These are phyloP conservation scores for Talaromyces trachyspermus DNA, from an alignment of 495 filamentous ascomycete species.

Conservation along the genomic window DNA sequence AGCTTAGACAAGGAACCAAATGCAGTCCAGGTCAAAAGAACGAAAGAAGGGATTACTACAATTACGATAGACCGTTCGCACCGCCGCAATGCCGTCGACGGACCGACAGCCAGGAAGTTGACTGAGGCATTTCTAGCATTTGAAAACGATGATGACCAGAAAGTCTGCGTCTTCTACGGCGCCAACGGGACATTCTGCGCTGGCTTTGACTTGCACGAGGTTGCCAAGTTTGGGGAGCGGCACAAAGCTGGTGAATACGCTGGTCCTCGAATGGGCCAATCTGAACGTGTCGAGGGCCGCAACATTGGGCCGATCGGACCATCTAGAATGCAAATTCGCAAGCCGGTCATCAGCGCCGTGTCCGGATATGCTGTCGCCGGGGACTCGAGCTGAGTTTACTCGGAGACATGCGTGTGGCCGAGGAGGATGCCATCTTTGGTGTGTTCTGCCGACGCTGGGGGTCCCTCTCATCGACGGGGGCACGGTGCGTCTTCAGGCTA, in stretches of 20 bases:
- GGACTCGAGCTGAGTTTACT: constrained; percentile 41
- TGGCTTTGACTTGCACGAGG: constrained; percentile 35
- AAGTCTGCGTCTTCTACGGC: constrained; percentile 36
- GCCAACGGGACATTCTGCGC: constrained; percentile 36
- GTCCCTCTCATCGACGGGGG: constrained; percentile 45
- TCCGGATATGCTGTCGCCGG: constrained; percentile 43
- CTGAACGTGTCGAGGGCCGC: constrained; percentile 16
- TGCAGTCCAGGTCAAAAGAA: constrained; percentile 18
- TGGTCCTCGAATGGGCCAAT: not conserved
- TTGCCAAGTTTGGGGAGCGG: constrained; percentile 17
- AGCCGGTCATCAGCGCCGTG: constrained; percentile 38
- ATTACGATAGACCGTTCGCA: constrained; percentile 34
- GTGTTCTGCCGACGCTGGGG: constrained; percentile 44
- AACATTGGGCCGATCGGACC: constrained; percentile 39
- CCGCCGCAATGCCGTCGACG: constrained; percentile 35
- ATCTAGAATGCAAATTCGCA: constrained; percentile 30
- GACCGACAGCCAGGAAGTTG: constrained; percentile 29
- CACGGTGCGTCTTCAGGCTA: constrained; percentile 38
- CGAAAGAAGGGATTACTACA: constrained; percentile 31
- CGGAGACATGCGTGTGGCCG: constrained; percentile 38
- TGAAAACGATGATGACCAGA: constrained; percentile 35
- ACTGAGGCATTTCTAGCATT: constrained; percentile 32
- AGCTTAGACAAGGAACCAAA: not conserved
- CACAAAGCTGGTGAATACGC: constrained; percentile 1
- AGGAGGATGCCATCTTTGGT: constrained; percentile 41